Evolutionary conservation across 371 early-diverging fungal species (phyloP), one percentile per base, ranked within the genome.

Genomic region (Blastocladiella emersonii): DNA sequence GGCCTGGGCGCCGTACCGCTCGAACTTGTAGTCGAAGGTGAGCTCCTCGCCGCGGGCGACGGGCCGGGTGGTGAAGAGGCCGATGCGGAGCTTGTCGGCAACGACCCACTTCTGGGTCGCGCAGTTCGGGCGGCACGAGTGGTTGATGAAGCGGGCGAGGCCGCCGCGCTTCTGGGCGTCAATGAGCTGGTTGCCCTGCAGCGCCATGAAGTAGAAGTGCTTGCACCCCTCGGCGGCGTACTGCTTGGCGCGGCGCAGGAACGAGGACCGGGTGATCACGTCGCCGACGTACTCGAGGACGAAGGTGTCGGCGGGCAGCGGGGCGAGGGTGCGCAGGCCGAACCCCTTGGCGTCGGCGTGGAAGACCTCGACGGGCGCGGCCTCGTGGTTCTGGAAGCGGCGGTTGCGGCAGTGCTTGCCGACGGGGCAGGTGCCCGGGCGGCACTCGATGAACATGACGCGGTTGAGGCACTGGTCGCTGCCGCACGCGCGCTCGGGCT

Each of bases 241-340:
- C 55, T 84, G 84, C 44, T 78, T 75, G 12, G 89, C 86, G 5
- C 98, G 78, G 66, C 89, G 86, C 37, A 84, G 70, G 68, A 96
- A 95, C 65, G 84, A 84, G 30, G 72, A 64, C 34, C 82, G 72
- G 4, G 92, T 74, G 32, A 98, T 82, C 2, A 97, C 90, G 70
- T 98, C 98, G 35, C 98, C 98, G 65, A 88, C 82, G 72, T 98
- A 98, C 74, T 98, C 97, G 80, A 93, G 89, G 56, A 98, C 85
- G 72, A 97, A 95, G 10, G 67, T 77, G 66, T 78, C 89, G 90
- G 72, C 68, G 64, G 76, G 75, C 1, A 94, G 67, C 23, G 74
- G 68, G 2, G 81, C 78, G 53, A 79, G 71, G 1, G 95, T 88
- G 64, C 86, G 77, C 45, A 98, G 71, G 5, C 98, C 98, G 68